Base-by-base conservation (phyloP, 2,329 filamentous ascomycete genomes). In the Fusarium sp. region DNA sequence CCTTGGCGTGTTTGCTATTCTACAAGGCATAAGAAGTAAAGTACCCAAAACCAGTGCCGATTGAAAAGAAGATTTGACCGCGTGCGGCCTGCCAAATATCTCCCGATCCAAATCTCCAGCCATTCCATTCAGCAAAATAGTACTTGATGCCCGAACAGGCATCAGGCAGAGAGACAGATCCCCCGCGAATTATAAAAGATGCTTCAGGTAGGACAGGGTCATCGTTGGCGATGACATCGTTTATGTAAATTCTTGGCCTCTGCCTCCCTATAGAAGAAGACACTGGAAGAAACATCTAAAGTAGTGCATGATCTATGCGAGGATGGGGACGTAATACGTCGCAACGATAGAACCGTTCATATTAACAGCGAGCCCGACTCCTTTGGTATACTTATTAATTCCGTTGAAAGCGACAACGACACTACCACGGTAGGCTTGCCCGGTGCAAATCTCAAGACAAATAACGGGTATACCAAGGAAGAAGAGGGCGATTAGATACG, bases 371-470 rank as follows among this genome's bases (percentile, higher is more conserved):
- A 87, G 73, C 0, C 85, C 86, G 1, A 85, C 81, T 2, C 85
- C 86, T 63, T 84, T 85, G 13, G 86, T 72, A 5, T 83, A 77
- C 15, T 76, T 72, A 63, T 85, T 81, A 54, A 86, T 78, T 38
- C 83, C 84, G 74, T 83, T 81, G 63, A 78, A 87, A 3, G 85
- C 84, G 34, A 85, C 81, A 11, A 85, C 81, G 1, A 78, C 80
- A 14, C 85, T 84, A 33, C 83, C 84, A 7, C 84, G 84, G 63
- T 87, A 86, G 5, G 85, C 84, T 66, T 87, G 91, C 49, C 92
- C 92, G 42, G 92, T 91, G 48, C 90, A 90, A 42, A 87, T 85
- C 68, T 88, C 84, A 15, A 87, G 80, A 13, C 85, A 79, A 15
- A 87, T 78, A 0, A 83, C 79, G 0, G 86, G 86, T 20, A 87